phyloP scores from a whole-genome alignment of 2,329 filamentous ascomycete species.

The Venturiaceae sp. region DNA sequence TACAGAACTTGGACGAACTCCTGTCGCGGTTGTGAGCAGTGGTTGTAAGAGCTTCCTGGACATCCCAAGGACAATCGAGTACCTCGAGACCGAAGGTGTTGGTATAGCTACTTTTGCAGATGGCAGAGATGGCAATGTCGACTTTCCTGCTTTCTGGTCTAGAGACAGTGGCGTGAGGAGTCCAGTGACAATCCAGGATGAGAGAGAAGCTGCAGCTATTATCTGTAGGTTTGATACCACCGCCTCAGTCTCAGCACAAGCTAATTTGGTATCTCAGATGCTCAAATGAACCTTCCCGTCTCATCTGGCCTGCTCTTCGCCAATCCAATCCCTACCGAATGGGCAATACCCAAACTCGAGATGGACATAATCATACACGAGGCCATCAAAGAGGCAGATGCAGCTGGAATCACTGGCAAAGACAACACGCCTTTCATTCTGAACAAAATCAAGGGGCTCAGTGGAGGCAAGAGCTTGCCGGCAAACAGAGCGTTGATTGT shows the following conservation, averaged over 20 bases:
- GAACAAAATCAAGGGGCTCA: constrained; percentile 68
- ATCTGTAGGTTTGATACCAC: constrained; percentile 45
- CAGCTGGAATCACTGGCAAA: constrained; percentile 49
- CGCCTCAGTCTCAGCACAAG: background rate
- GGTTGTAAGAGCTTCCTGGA: constrained; percentile 97
- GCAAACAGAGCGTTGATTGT: constrained; percentile 66
- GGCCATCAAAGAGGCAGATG: constrained; percentile 25
- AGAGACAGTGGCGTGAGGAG: constrained; percentile 76
- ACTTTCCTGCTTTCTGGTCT: constrained; percentile 91
- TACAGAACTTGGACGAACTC: constrained; percentile 82
- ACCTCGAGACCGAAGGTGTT: constrained; percentile 63
- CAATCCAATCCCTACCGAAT: constrained; percentile 69
- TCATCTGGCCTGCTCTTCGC: constrained; percentile 78
- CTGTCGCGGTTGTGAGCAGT: constrained; percentile 78
- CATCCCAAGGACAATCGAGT: constrained; percentile 80
- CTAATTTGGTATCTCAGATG: constrained; percentile 34
- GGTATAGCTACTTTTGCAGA: constrained; percentile 85
- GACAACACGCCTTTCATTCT: constrained; percentile 81
- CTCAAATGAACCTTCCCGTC: constrained; percentile 62
- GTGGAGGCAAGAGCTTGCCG: constrained; percentile 56
- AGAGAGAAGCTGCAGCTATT: constrained; percentile 80
- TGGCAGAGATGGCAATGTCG: constrained; percentile 59
- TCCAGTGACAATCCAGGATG: constrained; percentile 63
- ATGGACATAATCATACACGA: constrained; percentile 30
- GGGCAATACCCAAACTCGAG: constrained; percentile 54